Evolutionary conservation across 129 eudicot genomes (phyloP), one percentile per base, ranked within the genome.

Genomic region (Pittosporum tobira): DNA sequence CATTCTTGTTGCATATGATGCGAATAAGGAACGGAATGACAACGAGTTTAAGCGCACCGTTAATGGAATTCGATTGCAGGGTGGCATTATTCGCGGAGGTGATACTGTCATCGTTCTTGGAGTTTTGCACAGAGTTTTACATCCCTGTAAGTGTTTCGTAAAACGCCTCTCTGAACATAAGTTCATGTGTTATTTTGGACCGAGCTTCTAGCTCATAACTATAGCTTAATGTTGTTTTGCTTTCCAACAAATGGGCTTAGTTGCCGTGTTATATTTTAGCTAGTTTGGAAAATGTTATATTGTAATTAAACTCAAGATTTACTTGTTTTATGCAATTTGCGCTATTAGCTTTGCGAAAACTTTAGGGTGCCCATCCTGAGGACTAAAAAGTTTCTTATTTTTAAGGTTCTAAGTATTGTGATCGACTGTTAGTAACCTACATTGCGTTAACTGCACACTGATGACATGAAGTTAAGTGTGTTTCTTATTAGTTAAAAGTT

Each of bases 1-100:
- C 38, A 75, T 85, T 54, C 59, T 85, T 37, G 51, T 85, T 66
- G 89, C 84, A 5, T 85, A 58, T 71, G 95, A 85, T 78, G 95
- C 86, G 2, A 78, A 74, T 4, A 81, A 63, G 72, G 86, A 85
- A 28, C 66, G 83, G 44, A 73, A 29, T 28, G 80, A 74, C 37
- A 61, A 64, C 50, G 89, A 81, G 63, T 58, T 81, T 61, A 69
- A 40, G 61, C 68, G 55, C 14, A 69, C 77, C 26, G 71, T 85
- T 28, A 36, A 53, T 44, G 70, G 67, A 29, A 68, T 85, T 19
- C 57, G 78, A 61, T 64, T 72, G 20, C 57, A 59, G 16, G 73
- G 79, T 15, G 77, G 63, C 20, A 64, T 86, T 66, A 74, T 86
- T 23, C 73, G 72, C 5, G 64, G 81, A 52, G 95, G 89, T 19